Evolutionary conservation across 306 rosid species (phyloP), one percentile per base, ranked within the genome.

Genomic region (Castanopsis chinensis): DNA sequence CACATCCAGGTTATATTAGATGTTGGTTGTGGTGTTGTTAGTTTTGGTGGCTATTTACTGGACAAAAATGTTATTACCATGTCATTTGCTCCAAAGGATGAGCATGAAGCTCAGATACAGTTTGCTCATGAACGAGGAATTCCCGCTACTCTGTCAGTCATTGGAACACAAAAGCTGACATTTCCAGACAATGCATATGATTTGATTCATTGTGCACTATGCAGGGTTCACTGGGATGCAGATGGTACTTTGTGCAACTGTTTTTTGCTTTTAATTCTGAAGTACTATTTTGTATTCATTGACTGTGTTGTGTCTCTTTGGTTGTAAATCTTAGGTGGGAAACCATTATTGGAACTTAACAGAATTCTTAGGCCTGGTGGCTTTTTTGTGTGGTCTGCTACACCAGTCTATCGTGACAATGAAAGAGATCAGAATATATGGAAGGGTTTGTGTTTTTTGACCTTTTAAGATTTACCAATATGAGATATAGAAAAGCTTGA

Each of bases 1-100:
- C 87, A 90, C 72, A 82, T 83, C 73, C 85, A 97, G 85, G 94
- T 91, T 80, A 83, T 95, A 83, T 90, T 95, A 43, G 99, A 93
- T 79, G 98, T 90, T 60, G 99, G 99, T 21, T 93, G 98, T 73
- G 99, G 99, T 8, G 99, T 95, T 80, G 99, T 98, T 80, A 95
- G 99, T 87, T 95, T 95, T 76, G 99, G 99, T 69, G 99, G 97
- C 53, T 81, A 87, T 89, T 81, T 95, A 79, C 85, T 95, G 56
- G 97, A 95, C 64, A 93, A 72, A 75, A 88, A 91, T 79, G 97
- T 88, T 59, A 89, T 95, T 51, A 84, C 99, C 70, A 87, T 95
- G 99, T 95, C 99, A 30, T 89, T 95, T 82, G 98, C 97, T 32
- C 98, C 99, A 0, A 95, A 95, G 84, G 99, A 95, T 79, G 98